Evolutionary conservation across 2,329 filamentous ascomycete species (phyloP).

Genomic region (Ceratocystis ficicola): DNA sequence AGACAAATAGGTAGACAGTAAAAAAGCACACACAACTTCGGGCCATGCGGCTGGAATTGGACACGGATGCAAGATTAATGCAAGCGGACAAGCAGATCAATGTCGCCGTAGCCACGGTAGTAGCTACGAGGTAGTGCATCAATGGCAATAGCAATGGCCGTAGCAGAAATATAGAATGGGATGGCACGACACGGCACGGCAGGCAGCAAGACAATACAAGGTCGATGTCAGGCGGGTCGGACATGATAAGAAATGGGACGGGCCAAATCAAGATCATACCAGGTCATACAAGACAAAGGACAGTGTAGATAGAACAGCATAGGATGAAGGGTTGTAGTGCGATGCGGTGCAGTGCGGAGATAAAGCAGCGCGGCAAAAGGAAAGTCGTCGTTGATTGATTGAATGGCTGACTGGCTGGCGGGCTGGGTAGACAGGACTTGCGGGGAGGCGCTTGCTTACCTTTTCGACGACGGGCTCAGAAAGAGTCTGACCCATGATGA

Average conservation of each 20-base stretch:
- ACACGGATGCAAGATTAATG: slow-evolving; percentile 6
- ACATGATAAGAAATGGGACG: too few species aligned
- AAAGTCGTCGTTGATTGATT: not conserved
- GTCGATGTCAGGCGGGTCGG: too few species aligned
- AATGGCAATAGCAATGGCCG: not conserved
- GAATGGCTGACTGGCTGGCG: not conserved
- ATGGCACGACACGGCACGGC: not conserved
- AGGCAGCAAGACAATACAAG: not conserved
- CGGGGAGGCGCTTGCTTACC: slow-evolving; percentile 46
- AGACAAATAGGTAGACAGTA: not conserved
- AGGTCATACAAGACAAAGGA: too few species aligned
- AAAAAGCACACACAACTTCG: not conserved
- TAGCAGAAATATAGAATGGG: not conserved
- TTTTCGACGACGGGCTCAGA: slow-evolving; percentile 98
- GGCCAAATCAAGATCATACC: too few species aligned
- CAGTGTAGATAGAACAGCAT: too few species aligned
- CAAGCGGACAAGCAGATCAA: not conserved
- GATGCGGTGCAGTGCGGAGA: not conserved
- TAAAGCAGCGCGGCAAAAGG: not conserved
- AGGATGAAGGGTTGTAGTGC: not conserved
- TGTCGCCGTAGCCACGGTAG: not conserved
- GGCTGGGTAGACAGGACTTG: not conserved
- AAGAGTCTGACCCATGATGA: slow-evolving; percentile 92
- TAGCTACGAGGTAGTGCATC: not conserved
- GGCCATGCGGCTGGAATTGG: not conserved